Percentiles rank a stretch among this genome's conserved stretches.
phyloP scores from a whole-genome alignment of 2,329 filamentous ascomycete genomes.

The Fusarium sp. region DNA sequence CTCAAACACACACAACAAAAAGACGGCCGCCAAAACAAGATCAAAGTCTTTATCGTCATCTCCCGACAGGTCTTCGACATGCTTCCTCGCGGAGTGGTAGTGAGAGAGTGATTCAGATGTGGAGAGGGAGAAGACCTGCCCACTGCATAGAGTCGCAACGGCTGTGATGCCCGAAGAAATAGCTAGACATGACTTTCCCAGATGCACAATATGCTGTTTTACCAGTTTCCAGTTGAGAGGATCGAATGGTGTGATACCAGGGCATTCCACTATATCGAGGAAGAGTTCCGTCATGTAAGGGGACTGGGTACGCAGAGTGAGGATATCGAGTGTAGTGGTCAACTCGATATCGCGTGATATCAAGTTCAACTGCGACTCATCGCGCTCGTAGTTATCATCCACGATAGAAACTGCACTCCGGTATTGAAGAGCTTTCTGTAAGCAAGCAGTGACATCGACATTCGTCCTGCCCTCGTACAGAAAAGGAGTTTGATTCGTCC shows the following conservation, averaged over 20 bases:
- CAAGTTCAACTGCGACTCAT: not conserved
- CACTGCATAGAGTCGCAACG: not conserved
- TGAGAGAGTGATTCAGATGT: not conserved
- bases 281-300: not conserved
- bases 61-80: not conserved
- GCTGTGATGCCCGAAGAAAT: not conserved
- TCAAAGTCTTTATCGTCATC: not conserved
- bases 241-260: not conserved
- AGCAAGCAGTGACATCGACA: not conserved
- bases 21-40: accelerated
- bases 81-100: not conserved
- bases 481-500: not conserved
- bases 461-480: not conserved
- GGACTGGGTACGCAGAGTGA: not conserved
- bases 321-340: not conserved
- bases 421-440: not conserved
- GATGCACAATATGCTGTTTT: not conserved
- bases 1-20: not conserved
- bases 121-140: not conserved
- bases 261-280: not conserved
- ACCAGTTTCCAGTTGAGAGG: not conserved
- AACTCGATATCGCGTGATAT: not conserved
- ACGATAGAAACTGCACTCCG: not conserved
- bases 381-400: not conserved
- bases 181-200: not conserved